Conservation (phyloP, 139 green algal species). For the Chlorella sp. region DNA sequence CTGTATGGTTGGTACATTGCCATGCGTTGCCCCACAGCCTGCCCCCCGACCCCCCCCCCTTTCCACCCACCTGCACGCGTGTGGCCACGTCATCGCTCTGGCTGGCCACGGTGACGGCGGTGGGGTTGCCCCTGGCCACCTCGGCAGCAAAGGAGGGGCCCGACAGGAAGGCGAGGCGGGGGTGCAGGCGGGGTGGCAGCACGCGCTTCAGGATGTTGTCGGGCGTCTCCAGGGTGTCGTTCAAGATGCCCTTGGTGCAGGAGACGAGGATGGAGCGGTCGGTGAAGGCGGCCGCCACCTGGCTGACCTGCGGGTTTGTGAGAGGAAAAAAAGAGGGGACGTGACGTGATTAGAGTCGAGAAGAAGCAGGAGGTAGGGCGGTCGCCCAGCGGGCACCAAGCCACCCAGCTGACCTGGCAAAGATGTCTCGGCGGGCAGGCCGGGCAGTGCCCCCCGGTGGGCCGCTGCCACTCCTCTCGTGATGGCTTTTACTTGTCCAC, state of each 20-base stretch:
- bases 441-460: too few species aligned
- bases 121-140: conserved; percentile 56
- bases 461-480: too few species aligned
- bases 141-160: conserved; percentile 74
- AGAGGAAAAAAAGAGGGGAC: too few species aligned
- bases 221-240: conserved; percentile 78
- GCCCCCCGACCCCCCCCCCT: neutral
- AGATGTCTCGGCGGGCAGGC: neutral
- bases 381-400: neutral
- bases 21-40: too few species aligned
- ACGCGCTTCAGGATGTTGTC: conserved; percentile 74
- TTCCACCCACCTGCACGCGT: conserved; percentile 27
- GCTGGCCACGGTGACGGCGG: conserved; percentile 66
- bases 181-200: conserved; percentile 47
- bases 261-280: conserved; percentile 72
- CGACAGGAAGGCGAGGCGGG: conserved; percentile 58
- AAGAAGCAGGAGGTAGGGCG: neutral
- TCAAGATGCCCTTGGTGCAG: conserved; percentile 87
- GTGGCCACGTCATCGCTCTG: conserved; percentile 47
- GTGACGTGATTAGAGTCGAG: neutral
- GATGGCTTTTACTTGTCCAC: too few species aligned
- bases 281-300: neutral
- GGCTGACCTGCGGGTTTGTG: neutral
- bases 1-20: conserved; percentile 55
- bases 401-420: too few species aligned